These are phyloP conservation scores for Talaromyces sp. DNA, from an alignment of 2,329 filamentous ascomycete genomes.

Conservation along the genomic window DNA sequence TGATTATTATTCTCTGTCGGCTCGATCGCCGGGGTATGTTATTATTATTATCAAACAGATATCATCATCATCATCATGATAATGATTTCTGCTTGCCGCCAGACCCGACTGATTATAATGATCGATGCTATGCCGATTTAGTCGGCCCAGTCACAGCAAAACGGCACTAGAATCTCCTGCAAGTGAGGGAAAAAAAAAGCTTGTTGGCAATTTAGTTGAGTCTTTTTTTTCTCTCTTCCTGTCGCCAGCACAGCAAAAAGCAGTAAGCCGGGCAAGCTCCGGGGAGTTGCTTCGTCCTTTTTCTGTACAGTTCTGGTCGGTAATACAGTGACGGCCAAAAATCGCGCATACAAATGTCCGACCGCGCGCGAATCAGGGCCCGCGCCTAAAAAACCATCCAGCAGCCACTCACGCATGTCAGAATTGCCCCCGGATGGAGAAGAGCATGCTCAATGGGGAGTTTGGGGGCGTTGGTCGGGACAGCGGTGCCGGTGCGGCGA, in stretches of 20 bases:
- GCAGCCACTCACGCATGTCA: background rate
- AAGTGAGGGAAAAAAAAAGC: background rate
- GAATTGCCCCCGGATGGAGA: background rate
- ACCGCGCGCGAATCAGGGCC: constrained; percentile 7
- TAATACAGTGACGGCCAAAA: constrained; percentile 3
- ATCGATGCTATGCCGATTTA: background rate
- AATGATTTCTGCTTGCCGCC: background rate
- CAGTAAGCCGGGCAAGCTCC: background rate
- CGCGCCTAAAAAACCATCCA: constrained; percentile 3
- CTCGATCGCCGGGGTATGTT: background rate
- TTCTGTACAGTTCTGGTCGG: background rate
- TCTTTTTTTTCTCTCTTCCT: background rate
- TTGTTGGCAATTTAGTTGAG: background rate
- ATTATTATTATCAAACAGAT: too few species aligned
- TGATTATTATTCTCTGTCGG: background rate
- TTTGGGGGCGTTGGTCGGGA: background rate
- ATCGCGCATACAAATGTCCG: constrained; percentile 14
- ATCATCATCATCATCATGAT: too few species aligned
- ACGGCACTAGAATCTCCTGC: background rate
- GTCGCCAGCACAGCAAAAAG: background rate
- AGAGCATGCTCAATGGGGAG: background rate
- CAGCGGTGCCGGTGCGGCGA: background rate
- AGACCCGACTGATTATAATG: background rate
- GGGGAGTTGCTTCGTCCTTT: background rate
- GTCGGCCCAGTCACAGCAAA: background rate